A percentile compares a stretch with the other conserved stretches of the same genome.
phyloP scores from a whole-genome alignment of 805 yeast species.

The Candida ponderosae region DNA sequence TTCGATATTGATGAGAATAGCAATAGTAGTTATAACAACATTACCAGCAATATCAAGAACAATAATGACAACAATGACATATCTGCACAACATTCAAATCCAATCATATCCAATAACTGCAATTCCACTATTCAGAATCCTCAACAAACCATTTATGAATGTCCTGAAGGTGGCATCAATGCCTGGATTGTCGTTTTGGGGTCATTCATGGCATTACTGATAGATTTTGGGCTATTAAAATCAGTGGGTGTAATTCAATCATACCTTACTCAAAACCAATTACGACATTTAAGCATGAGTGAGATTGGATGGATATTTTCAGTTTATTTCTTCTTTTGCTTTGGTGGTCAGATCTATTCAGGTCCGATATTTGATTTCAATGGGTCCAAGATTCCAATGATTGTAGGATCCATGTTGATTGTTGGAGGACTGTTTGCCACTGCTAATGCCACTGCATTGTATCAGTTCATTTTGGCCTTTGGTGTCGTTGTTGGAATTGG shows the following conservation, averaged over 20 bases:
- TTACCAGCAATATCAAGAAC: too few species aligned
- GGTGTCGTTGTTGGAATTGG: constrained; percentile 47
- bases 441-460: constrained; percentile 39
- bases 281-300: constrained; percentile 36
- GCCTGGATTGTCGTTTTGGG: constrained; percentile 21
- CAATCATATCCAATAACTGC: too few species aligned
- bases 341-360: constrained; percentile 21
- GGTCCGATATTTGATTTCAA: constrained; percentile 45
- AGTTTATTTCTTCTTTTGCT: constrained; percentile 9
- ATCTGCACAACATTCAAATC: too few species aligned
- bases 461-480: constrained; percentile 52
- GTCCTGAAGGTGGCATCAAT: constrained; percentile 32
- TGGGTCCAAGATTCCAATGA: constrained; percentile 38
- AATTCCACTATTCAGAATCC: too few species aligned
- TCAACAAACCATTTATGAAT: constrained; percentile 7
- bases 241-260: constrained; percentile 59
- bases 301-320: constrained; percentile 60
- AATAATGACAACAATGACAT: too few species aligned
- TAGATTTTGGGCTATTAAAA: constrained; percentile 54
- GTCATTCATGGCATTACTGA: constrained; percentile 50
- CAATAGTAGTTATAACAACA: too few species aligned
- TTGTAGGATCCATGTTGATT: constrained; percentile 33
- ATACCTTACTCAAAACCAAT: constrained; percentile 44
- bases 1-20: too few species aligned
- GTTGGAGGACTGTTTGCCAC: constrained; percentile 42